phyloP scores from a whole-genome alignment of 768 basidiomycete genomes.

The Pisolithus albus region DNA sequence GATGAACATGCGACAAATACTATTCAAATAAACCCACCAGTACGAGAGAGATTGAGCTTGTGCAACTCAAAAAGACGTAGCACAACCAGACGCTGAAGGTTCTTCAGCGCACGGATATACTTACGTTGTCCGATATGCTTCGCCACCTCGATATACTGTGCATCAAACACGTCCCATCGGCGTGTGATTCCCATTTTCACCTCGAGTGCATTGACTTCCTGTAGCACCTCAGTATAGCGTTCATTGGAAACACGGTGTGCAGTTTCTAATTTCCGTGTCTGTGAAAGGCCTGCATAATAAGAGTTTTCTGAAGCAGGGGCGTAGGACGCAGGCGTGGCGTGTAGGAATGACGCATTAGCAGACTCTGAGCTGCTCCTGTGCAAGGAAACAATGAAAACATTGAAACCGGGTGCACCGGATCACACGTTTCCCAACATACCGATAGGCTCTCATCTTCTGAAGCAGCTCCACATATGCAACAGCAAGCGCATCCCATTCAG shows the following conservation, averaged over 20 bases:
- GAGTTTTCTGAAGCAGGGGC: conserved; percentile 4
- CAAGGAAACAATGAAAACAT: neutral
- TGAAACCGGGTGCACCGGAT: neutral
- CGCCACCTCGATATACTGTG: no score
- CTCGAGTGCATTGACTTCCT: no score
- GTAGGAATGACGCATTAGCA: conserved; percentile 5
- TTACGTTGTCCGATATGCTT: neutral
- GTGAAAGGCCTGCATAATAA: conserved; percentile 11
- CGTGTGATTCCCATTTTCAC: no score
- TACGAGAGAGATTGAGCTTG: conserved; percentile 30
- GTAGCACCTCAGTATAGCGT: no score
- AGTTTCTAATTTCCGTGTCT: conserved; percentile 21
- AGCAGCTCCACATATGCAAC: conserved; percentile 1
- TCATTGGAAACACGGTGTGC: conserved; percentile 3
- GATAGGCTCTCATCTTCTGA: neutral
- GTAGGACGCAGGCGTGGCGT: conserved; percentile 9
- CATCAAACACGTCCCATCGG: no score
- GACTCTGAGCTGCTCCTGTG: conserved; percentile 9
- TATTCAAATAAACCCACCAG: conserved; percentile 20
- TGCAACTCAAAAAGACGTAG: conserved; percentile 34
- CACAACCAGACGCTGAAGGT: conserved; percentile 29
- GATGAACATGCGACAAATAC: conserved; percentile 1
- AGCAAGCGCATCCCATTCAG: conserved; percentile 21
- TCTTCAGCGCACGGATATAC: conserved; percentile 27
- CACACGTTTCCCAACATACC: neutral